These are phyloP conservation scores for Nigrospora osmanthi DNA, from an alignment of 2,329 filamentous ascomycete species.

Conservation along the genomic window DNA sequence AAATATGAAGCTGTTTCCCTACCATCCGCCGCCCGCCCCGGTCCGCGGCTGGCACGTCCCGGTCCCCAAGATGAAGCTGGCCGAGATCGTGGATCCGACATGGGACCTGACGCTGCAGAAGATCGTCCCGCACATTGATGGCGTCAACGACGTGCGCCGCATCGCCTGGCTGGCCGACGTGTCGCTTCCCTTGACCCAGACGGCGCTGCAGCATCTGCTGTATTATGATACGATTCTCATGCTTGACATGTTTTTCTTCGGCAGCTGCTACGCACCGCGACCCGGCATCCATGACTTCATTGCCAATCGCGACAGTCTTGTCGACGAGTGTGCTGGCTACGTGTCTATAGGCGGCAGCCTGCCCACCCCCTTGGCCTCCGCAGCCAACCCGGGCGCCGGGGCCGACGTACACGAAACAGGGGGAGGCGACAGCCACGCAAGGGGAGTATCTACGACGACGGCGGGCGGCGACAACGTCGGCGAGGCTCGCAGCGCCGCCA, in stretches of 20 bases:
- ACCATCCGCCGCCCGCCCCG: constrained; percentile 66
- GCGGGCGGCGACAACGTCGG: neutral
- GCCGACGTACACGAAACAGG: no score
- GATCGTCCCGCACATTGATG: constrained; percentile 81
- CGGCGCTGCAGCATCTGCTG: constrained; percentile 79
- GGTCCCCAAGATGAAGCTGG: constrained; percentile 60
- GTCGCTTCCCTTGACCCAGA: constrained; percentile 76
- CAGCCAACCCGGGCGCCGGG: neutral
- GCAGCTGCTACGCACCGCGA: constrained; percentile 79
- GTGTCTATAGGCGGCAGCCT: constrained; percentile 45
- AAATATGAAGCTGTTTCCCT: constrained; percentile 92
- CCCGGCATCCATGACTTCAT: constrained; percentile 75
- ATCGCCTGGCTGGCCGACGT: constrained; percentile 82
- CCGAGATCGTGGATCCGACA: constrained; percentile 55
- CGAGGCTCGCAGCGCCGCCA: constrained; percentile 3
- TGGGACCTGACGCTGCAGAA: constrained; percentile 73
- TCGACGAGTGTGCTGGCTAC: constrained; percentile 83
- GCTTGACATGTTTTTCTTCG: constrained; percentile 92
- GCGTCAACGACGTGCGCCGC: constrained; percentile 79
- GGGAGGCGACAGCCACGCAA: no score
- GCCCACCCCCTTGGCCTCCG: neutral
- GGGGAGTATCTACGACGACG: neutral
- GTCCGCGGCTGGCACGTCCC: constrained; percentile 90
- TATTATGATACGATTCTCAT: constrained; percentile 89
- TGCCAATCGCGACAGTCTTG: constrained; percentile 62